Base-by-base conservation (phyloP, 139 green algal genomes). In the Asterochloris erici region DNA sequence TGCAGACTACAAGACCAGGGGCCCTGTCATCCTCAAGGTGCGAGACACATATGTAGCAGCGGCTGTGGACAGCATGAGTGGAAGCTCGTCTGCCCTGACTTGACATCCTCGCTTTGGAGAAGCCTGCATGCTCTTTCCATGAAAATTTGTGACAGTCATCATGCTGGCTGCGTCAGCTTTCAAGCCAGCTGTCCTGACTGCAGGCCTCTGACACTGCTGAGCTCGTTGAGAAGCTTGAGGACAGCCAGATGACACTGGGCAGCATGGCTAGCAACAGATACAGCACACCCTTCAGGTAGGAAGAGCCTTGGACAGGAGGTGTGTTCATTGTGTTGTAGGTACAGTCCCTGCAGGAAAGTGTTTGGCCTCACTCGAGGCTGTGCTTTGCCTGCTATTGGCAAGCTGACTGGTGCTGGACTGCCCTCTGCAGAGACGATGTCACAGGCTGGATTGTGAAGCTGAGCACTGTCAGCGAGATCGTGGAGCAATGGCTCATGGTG, bases 401-500 rank as follows among this genome's bases (percentile, higher is more conserved):
- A 54, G 38, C 38, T 54, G 38, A 54, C 38, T 54, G 2, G 38
- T 54, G 38, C 38, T 54, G 38, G 6, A 54, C 38, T 54, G 38
- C 38, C 38, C 6, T 6, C 38, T 54, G 38, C 38, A 70, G 82
- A 14, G 82, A 85, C 19, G 77, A 79, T 14, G 77, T 84, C 63
- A 47, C 54, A 11, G 62, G 54, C 26, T 89, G 84, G 76, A 91
- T 95, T 63, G 75, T 91, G 16, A 96, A 97, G 87, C 94, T 99
- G 73, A 94, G 87, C 73, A 95, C 92, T 1, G 92, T 98, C 23
- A 93, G 88, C 62, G 96, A 99, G 82, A 27, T 74, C 26, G 84
- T 98, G n/a, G 95, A 99, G 90, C 93, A 94, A 82, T 98, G 95
- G 96, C 91, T 98, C 27, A 90, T 89, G 85, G 95, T 98, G 78